A percentile compares a stretch with the other conserved stretches of the same genome.
These are phyloP conservation scores for Dendrothele bispora DNA, from an alignment of 768 basidiomycete genomes.

Conservation along the genomic window DNA sequence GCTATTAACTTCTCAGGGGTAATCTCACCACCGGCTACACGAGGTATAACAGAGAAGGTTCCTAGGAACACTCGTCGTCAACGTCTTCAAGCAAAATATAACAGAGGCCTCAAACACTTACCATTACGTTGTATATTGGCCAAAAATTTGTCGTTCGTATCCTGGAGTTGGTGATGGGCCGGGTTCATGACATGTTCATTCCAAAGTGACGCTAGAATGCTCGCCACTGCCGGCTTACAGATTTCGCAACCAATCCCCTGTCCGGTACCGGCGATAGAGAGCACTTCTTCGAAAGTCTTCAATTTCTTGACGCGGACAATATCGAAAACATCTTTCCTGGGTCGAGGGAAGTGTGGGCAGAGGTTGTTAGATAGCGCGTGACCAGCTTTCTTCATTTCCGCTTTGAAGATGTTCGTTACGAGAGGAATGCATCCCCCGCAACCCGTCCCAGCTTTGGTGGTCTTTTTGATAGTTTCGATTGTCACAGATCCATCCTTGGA, in stretches of 20 bases:
- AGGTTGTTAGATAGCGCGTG: conserved; percentile 56
- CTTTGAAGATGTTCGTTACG: conserved; percentile 42
- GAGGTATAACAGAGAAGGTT: conserved; percentile 71
- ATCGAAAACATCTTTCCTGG: conserved; percentile 66
- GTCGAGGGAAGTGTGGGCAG: conserved; percentile 65
- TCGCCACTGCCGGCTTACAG: conserved; percentile 69
- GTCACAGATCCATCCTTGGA: conserved; percentile 38
- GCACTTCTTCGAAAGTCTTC: conserved; percentile 53
- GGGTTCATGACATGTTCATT: conserved; percentile 68
- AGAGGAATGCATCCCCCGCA: conserved; percentile 76
- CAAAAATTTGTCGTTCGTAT: conserved; percentile 69
- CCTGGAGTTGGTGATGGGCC: conserved; percentile 66
- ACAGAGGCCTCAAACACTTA: too few relatives aligned
- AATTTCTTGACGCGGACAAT: conserved; percentile 65
- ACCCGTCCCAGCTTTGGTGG: conserved; percentile 71
- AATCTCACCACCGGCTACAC: conserved; percentile 69
- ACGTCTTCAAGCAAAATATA: too few relatives aligned
- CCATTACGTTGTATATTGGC: conserved; percentile 75
- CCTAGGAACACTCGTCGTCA: too few relatives aligned
- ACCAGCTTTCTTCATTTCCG: conserved; percentile 69
- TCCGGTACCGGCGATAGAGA: conserved; percentile 47
- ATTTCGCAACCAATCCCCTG: conserved; percentile 65
- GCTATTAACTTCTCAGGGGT: conserved; percentile 67
- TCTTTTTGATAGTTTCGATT: conserved; percentile 56
- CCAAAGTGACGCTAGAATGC: conserved; percentile 44